Percentiles rank a stretch among this genome's conserved stretches.
Conservation (phyloP, 495 filamentous ascomycete genomes). For the Chlorociboria aeruginascens region DNA sequence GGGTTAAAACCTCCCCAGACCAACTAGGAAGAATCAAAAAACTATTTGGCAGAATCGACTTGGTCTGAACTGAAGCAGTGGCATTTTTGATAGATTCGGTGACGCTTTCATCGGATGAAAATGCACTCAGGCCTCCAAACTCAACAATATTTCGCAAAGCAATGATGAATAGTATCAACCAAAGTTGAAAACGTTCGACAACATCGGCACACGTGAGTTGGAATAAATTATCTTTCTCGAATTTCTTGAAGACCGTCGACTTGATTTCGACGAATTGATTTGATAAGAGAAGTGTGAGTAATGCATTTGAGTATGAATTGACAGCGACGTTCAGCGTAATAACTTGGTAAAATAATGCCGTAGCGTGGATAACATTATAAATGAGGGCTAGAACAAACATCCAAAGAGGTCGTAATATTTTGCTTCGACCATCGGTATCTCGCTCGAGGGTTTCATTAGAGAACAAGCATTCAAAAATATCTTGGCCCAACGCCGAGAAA, state of each 20-base stretch:
- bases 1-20: constrained; percentile 78
- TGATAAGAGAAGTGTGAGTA: constrained; percentile 80
- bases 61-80: constrained; percentile 32
- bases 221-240: constrained; percentile 95
- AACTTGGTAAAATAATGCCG: constrained; percentile 88
- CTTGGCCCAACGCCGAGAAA: constrained; percentile 83
- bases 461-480: constrained; percentile 92
- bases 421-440: constrained; percentile 77
- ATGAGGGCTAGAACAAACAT: constrained; percentile 79
- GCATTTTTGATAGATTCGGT: constrained; percentile 30
- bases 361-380: constrained; percentile 81
- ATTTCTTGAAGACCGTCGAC: constrained; percentile 90
- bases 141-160: constrained; percentile 92
- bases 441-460: constrained; percentile 84
- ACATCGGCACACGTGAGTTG: constrained; percentile 94
- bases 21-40: constrained; percentile 85
- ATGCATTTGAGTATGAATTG: constrained; percentile 94
- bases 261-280: constrained; percentile 99
- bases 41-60: constrained; percentile 58
- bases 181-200: constrained; percentile 94
- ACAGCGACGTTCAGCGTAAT: constrained; percentile 96
- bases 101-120: constrained; percentile 32
- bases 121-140: constrained; percentile 55
- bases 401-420: constrained; percentile 79
- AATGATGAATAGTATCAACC: constrained; percentile 94